Conservation (phyloP, 305 asterid genomes). For the Fraxinus platypoda region DNA sequence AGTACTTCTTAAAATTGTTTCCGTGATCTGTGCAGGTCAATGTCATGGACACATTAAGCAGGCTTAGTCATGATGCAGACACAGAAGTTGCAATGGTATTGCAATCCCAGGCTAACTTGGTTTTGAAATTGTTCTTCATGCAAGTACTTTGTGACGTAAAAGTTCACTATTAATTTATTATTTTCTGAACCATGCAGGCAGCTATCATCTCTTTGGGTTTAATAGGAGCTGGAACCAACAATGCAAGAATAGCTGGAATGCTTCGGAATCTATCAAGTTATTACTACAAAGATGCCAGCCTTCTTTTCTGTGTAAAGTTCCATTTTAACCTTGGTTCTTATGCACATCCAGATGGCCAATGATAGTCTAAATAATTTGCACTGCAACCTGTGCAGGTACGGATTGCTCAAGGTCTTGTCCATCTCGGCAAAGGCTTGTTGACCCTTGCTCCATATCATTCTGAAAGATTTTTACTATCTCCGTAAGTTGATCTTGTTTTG, state of each 20-base stretch:
- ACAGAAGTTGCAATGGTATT: slow-evolving; percentile 93
- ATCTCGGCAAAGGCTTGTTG: slow-evolving; percentile 86
- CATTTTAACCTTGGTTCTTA: slow-evolving; percentile 12
- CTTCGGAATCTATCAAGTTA: slow-evolving; percentile 93
- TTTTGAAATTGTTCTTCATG: not conserved
- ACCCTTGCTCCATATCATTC: slow-evolving; percentile 94
- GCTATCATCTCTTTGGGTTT: slow-evolving; percentile 86
- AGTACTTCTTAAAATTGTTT: not conserved
- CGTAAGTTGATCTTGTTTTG: slow-evolving; percentile 48
- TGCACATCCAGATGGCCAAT: slow-evolving; percentile 1
- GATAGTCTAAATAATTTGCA: not conserved
- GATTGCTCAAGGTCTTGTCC: slow-evolving; percentile 95
- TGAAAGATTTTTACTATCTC: slow-evolving; percentile 74
- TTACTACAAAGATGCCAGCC: slow-evolving; percentile 92
- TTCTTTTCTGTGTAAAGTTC: slow-evolving; percentile 79
- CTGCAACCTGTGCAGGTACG: slow-evolving; percentile 62
- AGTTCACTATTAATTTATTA: slow-evolving; percentile 4
- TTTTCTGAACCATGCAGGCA: slow-evolving; percentile 47
- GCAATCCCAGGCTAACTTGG: slow-evolving; percentile 8
- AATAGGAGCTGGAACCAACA: slow-evolving; percentile 98
- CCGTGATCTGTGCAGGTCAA: slow-evolving; percentile 62
- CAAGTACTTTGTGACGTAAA: not conserved
- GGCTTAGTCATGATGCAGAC: slow-evolving; percentile 98
- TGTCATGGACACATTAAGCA: slow-evolving; percentile 98
- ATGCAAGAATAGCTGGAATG: slow-evolving; percentile 98